phyloP scores from a whole-genome alignment of 768 basidiomycete genomes.

The Hygrophorus russula region DNA sequence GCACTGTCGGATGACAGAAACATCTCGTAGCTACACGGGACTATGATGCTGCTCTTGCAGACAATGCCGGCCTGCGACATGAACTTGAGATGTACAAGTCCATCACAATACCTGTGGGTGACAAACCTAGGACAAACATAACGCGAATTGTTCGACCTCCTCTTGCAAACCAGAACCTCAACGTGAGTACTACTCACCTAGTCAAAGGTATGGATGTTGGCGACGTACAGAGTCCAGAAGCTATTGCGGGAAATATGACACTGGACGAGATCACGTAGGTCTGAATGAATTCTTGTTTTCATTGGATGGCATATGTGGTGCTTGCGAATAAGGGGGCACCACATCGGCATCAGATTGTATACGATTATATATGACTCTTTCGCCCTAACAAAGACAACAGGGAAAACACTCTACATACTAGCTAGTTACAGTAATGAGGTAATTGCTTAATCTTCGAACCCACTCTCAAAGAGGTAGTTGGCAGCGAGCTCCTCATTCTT shows the following conservation, averaged over 20 bases:
- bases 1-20: slow-evolving; percentile 24
- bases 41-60: slow-evolving; percentile 30
- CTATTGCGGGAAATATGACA: slow-evolving; percentile 37
- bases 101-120: slow-evolving; percentile 33
- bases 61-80: slow-evolving; percentile 35
- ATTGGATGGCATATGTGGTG: no score
- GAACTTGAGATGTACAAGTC: slow-evolving; percentile 56
- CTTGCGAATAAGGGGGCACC: no score
- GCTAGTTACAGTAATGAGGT: no score
- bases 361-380: no score
- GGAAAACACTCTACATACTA: no score
- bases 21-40: slow-evolving; percentile 35
- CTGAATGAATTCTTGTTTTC: not conserved
- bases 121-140: slow-evolving; percentile 43
- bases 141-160: slow-evolving; percentile 40
- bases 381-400: not conserved
- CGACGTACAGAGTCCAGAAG: slow-evolving; percentile 16
- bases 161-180: slow-evolving; percentile 30
- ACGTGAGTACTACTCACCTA: slow-evolving; percentile 7
- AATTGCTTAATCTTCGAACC: slow-evolving; percentile 36
- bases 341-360: no score
- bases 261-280: slow-evolving; percentile 30
- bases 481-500: slow-evolving; percentile 96
- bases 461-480: slow-evolving; percentile 78
- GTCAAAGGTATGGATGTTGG: slow-evolving; percentile 1